Evolutionary conservation across 441 rosid species (phyloP), one percentile per base, ranked within the genome.

Genomic region (Rhodomyrtus psidioides): DNA sequence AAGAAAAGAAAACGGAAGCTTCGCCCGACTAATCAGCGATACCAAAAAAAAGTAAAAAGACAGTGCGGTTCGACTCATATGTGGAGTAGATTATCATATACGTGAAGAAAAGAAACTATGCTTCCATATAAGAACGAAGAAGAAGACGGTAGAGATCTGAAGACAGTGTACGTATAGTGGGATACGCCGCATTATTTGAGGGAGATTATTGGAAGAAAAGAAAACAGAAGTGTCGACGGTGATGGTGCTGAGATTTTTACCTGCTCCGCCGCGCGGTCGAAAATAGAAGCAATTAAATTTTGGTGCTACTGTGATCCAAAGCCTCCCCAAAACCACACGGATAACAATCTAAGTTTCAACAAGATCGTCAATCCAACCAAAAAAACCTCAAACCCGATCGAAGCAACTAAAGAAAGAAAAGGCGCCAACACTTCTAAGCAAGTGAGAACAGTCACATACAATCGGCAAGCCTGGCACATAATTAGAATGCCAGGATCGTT

Each of bases 401-500:
- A 16, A 62, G 44, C 65, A 12, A 51, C 19, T 24, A 27, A n/a
- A 44, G 81, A 30, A 14, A 84, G 81, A 12, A 51, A 60, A 53
- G 49, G 79, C 49, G 79, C 49, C 49, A 70, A 70, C 79, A 49
- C 21, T 24, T 15, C 49, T 39, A 10, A 70, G 79, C 79, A 39
- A 70, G 85, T 23, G 79, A 84, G 81, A 7, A 7, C 51, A 83
- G 58, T 6, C 2, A 39, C 89, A 70, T 93, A 97, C 98, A 85
- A 88, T 95, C 91, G 84, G 95, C 91, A 23, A 97, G 96, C 86
- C 97, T 91, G 6, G 91, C 82, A 70, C 34, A 34, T 34, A 34
- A 34, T 4, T 34, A 34, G 34, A 34, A 34, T 34, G 34, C 34
- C 4, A 34, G 34, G 34, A 2, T 34, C 34, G n/a, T n/a, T n/a